Conservation (phyloP, 1,284 basidiomycete species). For the Stygiomarasmius scandens region DNA sequence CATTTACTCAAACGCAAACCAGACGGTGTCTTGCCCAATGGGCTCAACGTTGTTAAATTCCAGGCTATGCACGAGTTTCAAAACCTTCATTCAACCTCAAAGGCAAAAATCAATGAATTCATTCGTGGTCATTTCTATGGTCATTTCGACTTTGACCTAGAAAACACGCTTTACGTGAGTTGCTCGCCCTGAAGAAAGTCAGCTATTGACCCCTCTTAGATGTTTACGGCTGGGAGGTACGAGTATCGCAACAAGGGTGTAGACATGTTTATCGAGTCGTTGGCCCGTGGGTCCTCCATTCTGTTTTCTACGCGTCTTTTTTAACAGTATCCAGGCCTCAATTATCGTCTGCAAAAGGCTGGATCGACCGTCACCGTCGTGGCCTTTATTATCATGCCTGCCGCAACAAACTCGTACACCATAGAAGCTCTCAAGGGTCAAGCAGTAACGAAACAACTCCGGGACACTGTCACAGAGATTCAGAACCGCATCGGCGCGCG, state of each 20-base stretch:
- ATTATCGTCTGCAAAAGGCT: conserved; percentile 84
- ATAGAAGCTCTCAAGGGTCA: conserved; percentile 98
- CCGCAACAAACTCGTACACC: conserved; percentile 94
- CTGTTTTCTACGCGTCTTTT: neutral
- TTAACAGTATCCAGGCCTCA: conserved; percentile 56
- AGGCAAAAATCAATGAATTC: conserved; percentile 98
- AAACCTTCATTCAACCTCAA: conserved; percentile 90
- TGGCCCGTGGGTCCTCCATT: conserved; percentile 67
- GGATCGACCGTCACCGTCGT: conserved; percentile 86
- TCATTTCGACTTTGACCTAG: conserved; percentile 93
- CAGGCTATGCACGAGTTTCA: conserved; percentile 97
- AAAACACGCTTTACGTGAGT: conserved; percentile 91
- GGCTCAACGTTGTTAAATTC: conserved; percentile 97
- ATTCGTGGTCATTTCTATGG: conserved; percentile 98
- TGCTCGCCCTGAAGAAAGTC: conserved; percentile 2
- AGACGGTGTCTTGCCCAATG: conserved; percentile 97
- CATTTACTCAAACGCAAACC: conserved; percentile 97
- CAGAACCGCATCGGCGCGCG: conserved; percentile 90
- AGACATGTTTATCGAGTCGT: conserved; percentile 98
- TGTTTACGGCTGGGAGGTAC: conserved; percentile 99
- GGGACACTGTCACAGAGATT: conserved; percentile 94
- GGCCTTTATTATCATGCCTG: conserved; percentile 99
- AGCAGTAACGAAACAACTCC: conserved; percentile 94
- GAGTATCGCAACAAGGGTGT: conserved; percentile 99
- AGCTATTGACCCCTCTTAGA: conserved; percentile 39